Evolutionary conservation across 192 early-diverging fungal species (phyloP).

Genomic region (Entomortierella chlamydospora): DNA sequence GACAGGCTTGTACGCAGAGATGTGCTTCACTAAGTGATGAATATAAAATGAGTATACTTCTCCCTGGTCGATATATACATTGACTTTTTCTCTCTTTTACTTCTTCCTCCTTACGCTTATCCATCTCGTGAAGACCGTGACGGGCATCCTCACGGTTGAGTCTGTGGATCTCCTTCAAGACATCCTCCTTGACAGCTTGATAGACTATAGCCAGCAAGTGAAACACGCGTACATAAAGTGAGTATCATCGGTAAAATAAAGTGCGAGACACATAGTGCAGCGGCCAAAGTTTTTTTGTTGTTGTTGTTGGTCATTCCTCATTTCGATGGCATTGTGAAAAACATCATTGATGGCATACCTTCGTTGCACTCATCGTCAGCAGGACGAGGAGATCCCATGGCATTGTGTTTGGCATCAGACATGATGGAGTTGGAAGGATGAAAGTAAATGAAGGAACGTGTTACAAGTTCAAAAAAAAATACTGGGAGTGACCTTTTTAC

Average conservation of each 20-base stretch:
- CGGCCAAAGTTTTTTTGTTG: too few species aligned
- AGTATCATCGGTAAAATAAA: too few species aligned
- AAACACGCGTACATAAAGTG: too few species aligned
- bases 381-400: constrained; percentile 52
- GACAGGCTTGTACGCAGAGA: constrained; percentile 57
- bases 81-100: too few species aligned
- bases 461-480: too few species aligned
- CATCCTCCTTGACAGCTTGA: constrained; percentile 50
- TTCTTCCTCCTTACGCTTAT: constrained; percentile 52
- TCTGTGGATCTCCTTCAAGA: constrained; percentile 55
- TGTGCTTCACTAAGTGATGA: constrained; percentile 41
- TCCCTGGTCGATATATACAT: too few species aligned
- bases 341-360: constrained; percentile 10
- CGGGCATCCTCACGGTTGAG: constrained; percentile 34
- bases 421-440: constrained; percentile 49
- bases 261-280: too few species aligned
- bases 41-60: too few species aligned
- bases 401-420: constrained; percentile 60
- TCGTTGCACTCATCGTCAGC: constrained; percentile 55
- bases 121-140: constrained; percentile 62
- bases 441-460: too few species aligned
- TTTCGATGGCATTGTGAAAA: neutral
- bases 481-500: too few species aligned
- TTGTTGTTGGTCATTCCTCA: too few species aligned
- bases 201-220: constrained; percentile 40